Conservation (phyloP, 805 yeast species). For the Isabelozyma pseudorhagii region DNA sequence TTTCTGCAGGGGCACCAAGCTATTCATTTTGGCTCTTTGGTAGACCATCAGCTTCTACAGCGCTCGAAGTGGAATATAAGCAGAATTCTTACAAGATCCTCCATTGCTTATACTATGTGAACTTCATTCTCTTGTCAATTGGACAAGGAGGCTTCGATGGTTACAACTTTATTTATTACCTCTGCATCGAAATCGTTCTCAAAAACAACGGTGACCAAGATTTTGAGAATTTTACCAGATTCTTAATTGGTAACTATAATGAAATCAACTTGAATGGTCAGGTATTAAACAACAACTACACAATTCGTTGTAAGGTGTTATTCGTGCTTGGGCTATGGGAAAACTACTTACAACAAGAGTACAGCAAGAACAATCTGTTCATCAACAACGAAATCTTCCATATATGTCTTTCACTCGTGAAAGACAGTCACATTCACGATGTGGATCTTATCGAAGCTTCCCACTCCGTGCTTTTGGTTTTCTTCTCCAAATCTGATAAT, state of each 20-base stretch:
- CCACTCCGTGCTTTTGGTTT: constrained; percentile 53
- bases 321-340: constrained; percentile 49
- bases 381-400: constrained; percentile 22
- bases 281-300: constrained; percentile 21
- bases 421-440: constrained; percentile 16
- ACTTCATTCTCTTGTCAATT: constrained; percentile 48
- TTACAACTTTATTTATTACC: constrained; percentile 56
- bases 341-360: constrained; percentile 32
- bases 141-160: constrained; percentile 66
- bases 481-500: constrained; percentile 26
- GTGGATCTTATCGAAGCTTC: constrained; percentile 51
- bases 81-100: constrained; percentile 29
- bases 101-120: constrained; percentile 39
- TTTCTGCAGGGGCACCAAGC: constrained; percentile 9
- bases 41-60: constrained; percentile 2
- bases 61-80: constrained; percentile 22
- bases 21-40: constrained; percentile 2
- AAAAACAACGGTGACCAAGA: constrained; percentile 18
- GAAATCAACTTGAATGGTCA: constrained; percentile 29
- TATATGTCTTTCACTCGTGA: constrained; percentile 31
- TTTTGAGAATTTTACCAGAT: constrained; percentile 29
- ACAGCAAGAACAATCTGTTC: constrained; percentile 12
- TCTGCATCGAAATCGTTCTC: constrained; percentile 41
- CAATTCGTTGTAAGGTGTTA: constrained; percentile 37
- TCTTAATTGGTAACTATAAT: constrained; percentile 29